Percentiles rank a stretch among this genome's conserved stretches.
Conservation (phyloP, 2,329 filamentous ascomycete species). For the Exophiala xenobiotica region DNA sequence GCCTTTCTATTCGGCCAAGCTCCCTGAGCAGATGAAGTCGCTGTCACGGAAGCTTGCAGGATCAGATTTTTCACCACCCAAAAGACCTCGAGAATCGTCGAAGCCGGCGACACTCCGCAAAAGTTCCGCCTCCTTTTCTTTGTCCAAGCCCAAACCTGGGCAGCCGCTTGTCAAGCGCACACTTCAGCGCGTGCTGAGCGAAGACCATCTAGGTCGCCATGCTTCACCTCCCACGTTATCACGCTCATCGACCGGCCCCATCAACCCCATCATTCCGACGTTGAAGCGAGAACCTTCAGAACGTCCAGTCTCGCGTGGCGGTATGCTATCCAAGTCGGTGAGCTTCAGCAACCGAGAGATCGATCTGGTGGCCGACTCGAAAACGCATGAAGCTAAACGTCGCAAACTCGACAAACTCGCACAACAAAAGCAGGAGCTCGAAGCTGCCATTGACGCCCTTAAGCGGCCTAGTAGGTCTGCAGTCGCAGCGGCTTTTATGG, state of each 20-base stretch:
- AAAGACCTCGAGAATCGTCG: constrained; percentile 30
- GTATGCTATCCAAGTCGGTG: constrained; percentile 46
- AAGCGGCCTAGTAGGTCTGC: constrained; percentile 49
- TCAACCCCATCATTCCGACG: constrained; percentile 32
- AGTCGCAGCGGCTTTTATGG: constrained; percentile 46
- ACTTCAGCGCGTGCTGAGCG: constrained; percentile 48
- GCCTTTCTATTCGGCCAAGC: constrained; percentile 49
- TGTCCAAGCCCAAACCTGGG: constrained; percentile 33
- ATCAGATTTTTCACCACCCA: constrained; percentile 36
- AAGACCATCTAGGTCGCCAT: constrained; percentile 39
- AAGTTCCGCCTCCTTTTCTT: constrained; percentile 48
- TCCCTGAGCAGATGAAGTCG: constrained; percentile 48
- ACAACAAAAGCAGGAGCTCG: constrained; percentile 50
- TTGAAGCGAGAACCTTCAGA: constrained; percentile 45
- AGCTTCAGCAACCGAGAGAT: constrained; percentile 50
- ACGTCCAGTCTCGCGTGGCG: constrained; percentile 39
- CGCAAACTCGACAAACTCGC: constrained; percentile 46
- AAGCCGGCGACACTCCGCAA: constrained; percentile 45
- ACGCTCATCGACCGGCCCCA: constrained; percentile 45
- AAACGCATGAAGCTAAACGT: constrained; percentile 46
- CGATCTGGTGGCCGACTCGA: constrained; percentile 47
- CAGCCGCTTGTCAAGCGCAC: constrained; percentile 38
- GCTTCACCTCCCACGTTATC: constrained; percentile 40
- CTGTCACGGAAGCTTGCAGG: constrained; percentile 51
- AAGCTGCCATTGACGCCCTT: constrained; percentile 48